Evolutionary conservation across 1,284 basidiomycete species (phyloP), one percentile per base, ranked within the genome.

Genomic region (Sporisorium iseilematis-ciliati): DNA sequence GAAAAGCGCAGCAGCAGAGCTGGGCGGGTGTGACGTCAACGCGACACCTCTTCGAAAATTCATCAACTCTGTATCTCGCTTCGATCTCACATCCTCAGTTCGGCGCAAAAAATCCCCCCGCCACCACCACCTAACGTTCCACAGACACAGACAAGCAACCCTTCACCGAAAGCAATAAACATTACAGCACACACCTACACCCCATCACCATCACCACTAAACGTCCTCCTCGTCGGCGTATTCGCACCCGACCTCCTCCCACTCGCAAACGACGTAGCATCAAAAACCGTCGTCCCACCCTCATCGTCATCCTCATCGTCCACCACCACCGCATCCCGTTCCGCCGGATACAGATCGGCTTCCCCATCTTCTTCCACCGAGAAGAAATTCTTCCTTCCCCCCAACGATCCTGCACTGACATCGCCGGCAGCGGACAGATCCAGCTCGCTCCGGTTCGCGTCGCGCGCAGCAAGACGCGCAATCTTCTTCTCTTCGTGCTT

Each of bases 401-500:
- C 56, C 23, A 14, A 3, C 12, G 35, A 38, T 16, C 54, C 51
- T 2, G 20, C 57, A 41, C 52, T 51, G 12, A 38, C 48, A 25
- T 49, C 51, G 3, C 49, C 56, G 21, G 20, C 26, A 12, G 23
- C 7, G 20, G 55, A 46, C 7, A 65, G 54, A 51, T 65, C 59
- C 18, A 68, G 66, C 25, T 69, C 58, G 40, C 41, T 56, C 10
- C 62, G 18, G 29, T 29, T 54, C 2, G 71, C 66, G 35, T 68
- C 74, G 26, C 74, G 29, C 2, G 74, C 74, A 8, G 74, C 74
- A 2, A 76, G 38, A 8, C 74, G 60, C 8, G 74, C 74, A 7
- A 55, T 72, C 42, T 76, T 76, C 52, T 63, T 72, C 62, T 84
- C 81, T 31, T 85, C 84, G 58, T 86, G 84, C 68, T 85, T 84